Evolutionary conservation across 148 eudicot genomes (phyloP), one percentile per base, ranked within the genome.

Genomic region (Chenopodium formosanum): DNA sequence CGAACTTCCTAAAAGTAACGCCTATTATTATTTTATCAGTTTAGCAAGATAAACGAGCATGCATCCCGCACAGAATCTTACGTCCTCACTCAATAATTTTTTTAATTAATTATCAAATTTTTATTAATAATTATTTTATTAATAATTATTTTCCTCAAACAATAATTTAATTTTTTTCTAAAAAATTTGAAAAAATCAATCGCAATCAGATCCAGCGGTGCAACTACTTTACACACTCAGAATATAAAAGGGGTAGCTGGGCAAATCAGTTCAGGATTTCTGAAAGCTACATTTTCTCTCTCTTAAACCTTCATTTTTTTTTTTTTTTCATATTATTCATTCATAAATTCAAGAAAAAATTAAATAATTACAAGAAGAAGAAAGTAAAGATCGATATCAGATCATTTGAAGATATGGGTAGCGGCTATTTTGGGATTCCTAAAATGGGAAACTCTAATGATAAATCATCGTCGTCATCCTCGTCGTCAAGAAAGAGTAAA

Each of bases 401-500:
- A 74, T 74, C 63, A 80, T 58, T 25, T 76, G 58, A 66, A 44
- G 47, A 81, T 31, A 90, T 89, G 93, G 89, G 90, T 44, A 88
- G 89, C 69, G 76, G 79, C 62, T 91, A 85, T 81, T 88, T 77
- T 86, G 94, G 91, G 62, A 25, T 82, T 65, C 80, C 85, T 76
- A 85, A 81, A 50, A 70, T 85, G 83, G 86, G 83, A 74, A 90
- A 27, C 40, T 50, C 77, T 2, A 50, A 85, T 77, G 88, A 87
- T 40, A 87, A 88, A 84, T 87, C 90, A 4, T 82, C 86, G 4
- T 82, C 86, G 10, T 82, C 85, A 1, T 76, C 81, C 2, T 76
- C 87, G n/a, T 84, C 88, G 29, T 90, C 95, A 37, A 90, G 91
- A 20, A 92, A 86, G 83, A 89, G 88, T 17, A 90, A 86, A 79